These are phyloP conservation scores for Teratosphaeria epicoccoides DNA, from an alignment of 2,329 filamentous ascomycete species.

Conservation along the genomic window DNA sequence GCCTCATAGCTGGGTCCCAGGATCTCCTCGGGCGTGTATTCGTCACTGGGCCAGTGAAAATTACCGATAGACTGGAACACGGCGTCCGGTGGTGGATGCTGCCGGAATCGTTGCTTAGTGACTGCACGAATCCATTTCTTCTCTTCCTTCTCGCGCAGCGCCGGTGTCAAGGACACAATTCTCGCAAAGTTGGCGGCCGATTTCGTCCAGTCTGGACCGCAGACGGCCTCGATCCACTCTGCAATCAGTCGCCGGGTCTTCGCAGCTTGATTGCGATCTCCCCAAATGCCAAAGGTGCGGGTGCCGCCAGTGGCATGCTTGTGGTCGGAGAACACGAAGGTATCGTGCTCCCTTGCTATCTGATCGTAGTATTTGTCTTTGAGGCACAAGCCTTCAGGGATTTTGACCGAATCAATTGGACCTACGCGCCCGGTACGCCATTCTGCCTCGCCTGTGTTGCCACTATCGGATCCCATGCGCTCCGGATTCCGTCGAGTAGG, in stretches of 20 bases:
- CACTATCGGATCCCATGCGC: background rate
- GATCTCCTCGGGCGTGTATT: conserved; percentile 30
- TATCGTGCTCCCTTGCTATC: conserved; percentile 13
- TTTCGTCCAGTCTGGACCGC: background rate
- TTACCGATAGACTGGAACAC: conserved; percentile 23
- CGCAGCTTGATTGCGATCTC: conserved; percentile 9
- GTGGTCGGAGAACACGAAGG: conserved; percentile 12
- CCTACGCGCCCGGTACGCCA: background rate
- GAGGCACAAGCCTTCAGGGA: conserved; percentile 14
- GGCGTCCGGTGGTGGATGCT: conserved; percentile 13
- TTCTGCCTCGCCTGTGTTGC: background rate
- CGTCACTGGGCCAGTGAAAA: conserved; percentile 37
- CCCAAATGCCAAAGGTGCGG: conserved; percentile 18
- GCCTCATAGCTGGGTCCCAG: conserved; percentile 34
- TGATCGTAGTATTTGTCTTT: conserved; percentile 1
- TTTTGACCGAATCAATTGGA: conserved; percentile 4
- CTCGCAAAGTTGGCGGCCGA: conserved; percentile 11
- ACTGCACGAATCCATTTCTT: conserved; percentile 18
- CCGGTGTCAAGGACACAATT: conserved; percentile 13
- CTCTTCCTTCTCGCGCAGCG: conserved; percentile 11
- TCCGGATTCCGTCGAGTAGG: background rate
- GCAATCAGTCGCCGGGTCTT: conserved; percentile 12
- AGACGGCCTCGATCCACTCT: conserved; percentile 11
- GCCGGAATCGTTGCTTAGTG: conserved; percentile 14
- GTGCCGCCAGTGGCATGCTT: background rate